phyloP scores from a whole-genome alignment of 768 basidiomycete species.

The Clitopilus hobsonii region DNA sequence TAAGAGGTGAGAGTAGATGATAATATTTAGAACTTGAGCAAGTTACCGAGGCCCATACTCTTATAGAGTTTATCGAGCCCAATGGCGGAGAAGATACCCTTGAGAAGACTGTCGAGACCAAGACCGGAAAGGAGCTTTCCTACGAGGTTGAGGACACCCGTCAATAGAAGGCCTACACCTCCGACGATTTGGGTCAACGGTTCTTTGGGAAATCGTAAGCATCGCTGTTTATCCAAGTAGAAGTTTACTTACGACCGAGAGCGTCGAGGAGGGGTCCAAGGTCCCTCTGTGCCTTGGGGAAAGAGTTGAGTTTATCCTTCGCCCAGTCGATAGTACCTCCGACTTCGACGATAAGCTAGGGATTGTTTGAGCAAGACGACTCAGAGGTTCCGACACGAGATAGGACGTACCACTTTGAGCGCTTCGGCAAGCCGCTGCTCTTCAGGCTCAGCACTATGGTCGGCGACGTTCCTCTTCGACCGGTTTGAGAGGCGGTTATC shows the following conservation, averaged over 20 bases:
- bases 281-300: constrained; percentile 33
- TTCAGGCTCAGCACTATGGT: constrained; percentile 31
- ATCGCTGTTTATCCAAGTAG: background rate
- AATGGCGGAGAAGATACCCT: constrained; percentile 5
- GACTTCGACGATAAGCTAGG: constrained; percentile 33
- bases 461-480: constrained; percentile 27
- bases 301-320: constrained; percentile 27
- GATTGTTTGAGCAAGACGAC: background rate
- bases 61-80: background rate
- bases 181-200: constrained; percentile 28
- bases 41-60: background rate
- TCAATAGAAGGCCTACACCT: constrained; percentile 29
- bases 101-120: constrained; percentile 5
- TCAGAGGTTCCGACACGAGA: too few species aligned
- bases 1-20: too few species aligned
- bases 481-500: constrained; percentile 27
- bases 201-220: background rate
- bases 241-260: constrained; percentile 22
- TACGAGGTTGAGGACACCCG: constrained; percentile 30
- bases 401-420: constrained; percentile 27
- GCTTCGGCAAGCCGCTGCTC: constrained; percentile 34
- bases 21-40: background rate
- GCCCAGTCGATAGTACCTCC: constrained; percentile 35
- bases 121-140: constrained; percentile 17
- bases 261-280: constrained; percentile 32